Evolutionary conservation across 306 rosid species (phyloP).

Genomic region (Vigna radiata): DNA sequence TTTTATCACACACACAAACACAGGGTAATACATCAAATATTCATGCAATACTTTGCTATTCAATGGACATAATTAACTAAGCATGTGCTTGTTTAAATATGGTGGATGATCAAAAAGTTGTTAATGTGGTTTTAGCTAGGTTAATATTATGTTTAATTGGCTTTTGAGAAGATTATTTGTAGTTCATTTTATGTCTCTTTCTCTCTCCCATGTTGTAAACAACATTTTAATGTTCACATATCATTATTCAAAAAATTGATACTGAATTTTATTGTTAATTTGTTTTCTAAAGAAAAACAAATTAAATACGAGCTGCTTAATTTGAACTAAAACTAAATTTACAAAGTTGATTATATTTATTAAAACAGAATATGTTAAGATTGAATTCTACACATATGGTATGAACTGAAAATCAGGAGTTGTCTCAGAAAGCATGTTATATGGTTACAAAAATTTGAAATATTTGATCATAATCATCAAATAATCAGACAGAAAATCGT

Average conservation of each 20-base stretch:
- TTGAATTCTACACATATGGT: not conserved
- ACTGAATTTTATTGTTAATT: not conserved
- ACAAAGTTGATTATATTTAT: too few species aligned
- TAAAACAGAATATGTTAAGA: not conserved
- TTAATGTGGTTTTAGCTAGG: too few species aligned
- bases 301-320: not conserved
- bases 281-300: not conserved
- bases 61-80: conserved; percentile 24
- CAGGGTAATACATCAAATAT: conserved; percentile 39
- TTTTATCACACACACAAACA: conserved; percentile 25
- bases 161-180: too few species aligned
- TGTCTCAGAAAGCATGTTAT: too few species aligned
- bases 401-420: not conserved
- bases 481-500: not conserved
- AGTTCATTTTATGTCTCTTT: too few species aligned
- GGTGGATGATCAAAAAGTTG: not conserved
- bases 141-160: too few species aligned
- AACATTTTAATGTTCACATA: not conserved
- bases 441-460: not conserved
- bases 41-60: conserved; percentile 26
- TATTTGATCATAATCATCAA: not conserved
- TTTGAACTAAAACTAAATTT: too few species aligned
- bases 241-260: not conserved
- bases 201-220: not conserved
- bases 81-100: not conserved